phyloP scores from a whole-genome alignment of 2,329 filamentous ascomycete species.

The Fusarium chuoi region DNA sequence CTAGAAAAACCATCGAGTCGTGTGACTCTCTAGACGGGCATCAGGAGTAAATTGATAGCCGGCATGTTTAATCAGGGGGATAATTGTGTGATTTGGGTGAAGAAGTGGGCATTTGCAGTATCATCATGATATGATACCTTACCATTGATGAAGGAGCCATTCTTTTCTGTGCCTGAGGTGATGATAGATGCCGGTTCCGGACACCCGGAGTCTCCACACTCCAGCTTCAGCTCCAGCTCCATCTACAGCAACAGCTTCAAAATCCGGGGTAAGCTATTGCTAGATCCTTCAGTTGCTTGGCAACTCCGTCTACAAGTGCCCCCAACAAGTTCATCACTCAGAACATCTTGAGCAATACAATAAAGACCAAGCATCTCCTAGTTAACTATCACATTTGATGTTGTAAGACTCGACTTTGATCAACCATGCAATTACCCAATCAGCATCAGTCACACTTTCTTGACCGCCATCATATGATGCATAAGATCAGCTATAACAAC shows the following conservation, averaged over 20 bases:
- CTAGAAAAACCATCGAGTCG: conserved; percentile 14
- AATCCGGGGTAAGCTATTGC: conserved; percentile 26
- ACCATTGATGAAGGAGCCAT: background rate
- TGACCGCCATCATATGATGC: conserved; percentile 1
- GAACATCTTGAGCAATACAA: background rate
- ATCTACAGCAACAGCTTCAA: conserved; percentile 7
- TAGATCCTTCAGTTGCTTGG: conserved; percentile 12
- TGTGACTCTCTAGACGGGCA: conserved; percentile 9
- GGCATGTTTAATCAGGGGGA: background rate
- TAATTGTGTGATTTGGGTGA: background rate
- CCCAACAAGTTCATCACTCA: background rate
- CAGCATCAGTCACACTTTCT: conserved; percentile 1
- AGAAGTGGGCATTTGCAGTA: background rate
- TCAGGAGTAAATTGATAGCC: background rate
- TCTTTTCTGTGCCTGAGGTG: conserved; percentile 23
- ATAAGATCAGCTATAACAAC: background rate
- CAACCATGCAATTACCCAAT: background rate
- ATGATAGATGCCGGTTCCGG: conserved; percentile 10
- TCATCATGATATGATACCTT: background rate
- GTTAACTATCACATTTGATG: background rate
- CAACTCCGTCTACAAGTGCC: background rate
- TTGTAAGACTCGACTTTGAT: background rate
- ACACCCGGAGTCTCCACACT: conserved; percentile 23
- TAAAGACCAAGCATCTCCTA: background rate
- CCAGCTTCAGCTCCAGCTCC: conserved; percentile 1